Conservation (phyloP, 768 basidiomycete genomes). For the Leucosporidium creatinivorum region DNA sequence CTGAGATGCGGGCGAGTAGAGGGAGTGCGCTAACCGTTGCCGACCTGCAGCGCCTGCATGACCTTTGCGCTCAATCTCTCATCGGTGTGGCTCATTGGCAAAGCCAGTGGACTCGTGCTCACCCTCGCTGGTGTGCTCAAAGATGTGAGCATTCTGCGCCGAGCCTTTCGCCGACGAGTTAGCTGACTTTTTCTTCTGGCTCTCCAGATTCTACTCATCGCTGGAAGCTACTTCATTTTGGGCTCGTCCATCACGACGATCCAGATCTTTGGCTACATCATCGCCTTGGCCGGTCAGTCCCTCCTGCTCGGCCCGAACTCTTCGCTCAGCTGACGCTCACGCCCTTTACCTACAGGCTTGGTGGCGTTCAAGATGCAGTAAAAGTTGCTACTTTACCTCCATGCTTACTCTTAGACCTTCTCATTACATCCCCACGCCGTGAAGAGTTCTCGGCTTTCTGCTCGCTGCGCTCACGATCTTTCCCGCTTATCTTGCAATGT, state of each 20-base stretch:
- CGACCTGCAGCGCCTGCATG: conserved; percentile 66
- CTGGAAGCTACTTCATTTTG: conserved; percentile 77
- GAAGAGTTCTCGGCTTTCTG: too few species aligned
- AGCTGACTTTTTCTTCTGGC: neutral
- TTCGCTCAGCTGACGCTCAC: neutral
- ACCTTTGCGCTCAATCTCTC: conserved; percentile 89
- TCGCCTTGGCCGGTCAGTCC: conserved; percentile 63
- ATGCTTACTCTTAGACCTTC: too few species aligned
- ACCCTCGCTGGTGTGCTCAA: conserved; percentile 70
- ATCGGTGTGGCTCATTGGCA: conserved; percentile 90
- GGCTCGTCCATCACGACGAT: conserved; percentile 66
- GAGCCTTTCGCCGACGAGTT: conserved; percentile 30
- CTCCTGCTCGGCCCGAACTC: conserved; percentile 40
- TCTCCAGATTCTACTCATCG: conserved; percentile 81
- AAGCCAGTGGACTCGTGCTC: conserved; percentile 76
- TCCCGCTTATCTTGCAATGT: too few species aligned
- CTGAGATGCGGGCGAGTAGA: neutral
- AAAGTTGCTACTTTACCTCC: too few species aligned
- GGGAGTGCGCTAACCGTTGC: conserved; percentile 22
- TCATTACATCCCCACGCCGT: too few species aligned
- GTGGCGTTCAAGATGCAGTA: neutral
- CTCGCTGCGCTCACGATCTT: too few species aligned
- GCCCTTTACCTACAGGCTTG: neutral
- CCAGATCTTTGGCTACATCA: conserved; percentile 75
- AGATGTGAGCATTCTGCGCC: neutral